phyloP scores from a whole-genome alignment of 2,329 filamentous ascomycete species.

The Phialocephala sp. region DNA sequence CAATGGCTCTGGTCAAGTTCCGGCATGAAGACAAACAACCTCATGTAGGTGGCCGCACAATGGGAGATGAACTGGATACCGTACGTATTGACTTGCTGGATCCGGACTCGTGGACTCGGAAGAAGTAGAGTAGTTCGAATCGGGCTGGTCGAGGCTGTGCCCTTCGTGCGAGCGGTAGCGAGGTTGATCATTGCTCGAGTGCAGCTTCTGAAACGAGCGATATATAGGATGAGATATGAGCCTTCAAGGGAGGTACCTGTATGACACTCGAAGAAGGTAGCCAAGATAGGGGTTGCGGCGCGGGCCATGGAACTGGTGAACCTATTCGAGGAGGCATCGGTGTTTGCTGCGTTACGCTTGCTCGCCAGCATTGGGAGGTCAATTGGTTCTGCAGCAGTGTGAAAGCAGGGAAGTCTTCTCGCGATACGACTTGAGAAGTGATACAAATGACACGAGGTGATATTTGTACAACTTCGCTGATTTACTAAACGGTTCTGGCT shows the following conservation, averaged over 20 bases:
- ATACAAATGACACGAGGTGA: slow-evolving; percentile 10
- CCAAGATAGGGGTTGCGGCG: slow-evolving; percentile 13
- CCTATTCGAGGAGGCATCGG: background rate
- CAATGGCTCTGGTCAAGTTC: slow-evolving; percentile 8
- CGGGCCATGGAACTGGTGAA: background rate
- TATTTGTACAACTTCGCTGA: background rate
- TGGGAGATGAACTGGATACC: background rate
- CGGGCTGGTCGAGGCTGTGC: slow-evolving; percentile 4
- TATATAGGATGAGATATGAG: slow-evolving; percentile 21
- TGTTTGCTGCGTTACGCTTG: slow-evolving; percentile 5
- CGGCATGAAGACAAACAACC: slow-evolving; percentile 4
- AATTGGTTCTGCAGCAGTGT: slow-evolving; percentile 1
- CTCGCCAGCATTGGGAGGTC: background rate
- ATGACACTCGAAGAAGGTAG: slow-evolving; percentile 15
- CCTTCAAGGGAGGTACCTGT: slow-evolving; percentile 14
- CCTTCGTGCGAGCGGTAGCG: slow-evolving; percentile 15
- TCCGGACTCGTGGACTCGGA: slow-evolving; percentile 13
- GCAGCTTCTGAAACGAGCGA: slow-evolving; percentile 26
- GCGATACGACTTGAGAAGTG: slow-evolving; percentile 21
- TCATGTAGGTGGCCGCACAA: slow-evolving; percentile 5
- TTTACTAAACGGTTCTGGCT: slow-evolving; percentile 24
- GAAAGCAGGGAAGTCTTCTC: slow-evolving; percentile 7
- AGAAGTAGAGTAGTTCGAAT: background rate
- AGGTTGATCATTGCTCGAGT: slow-evolving; percentile 24
- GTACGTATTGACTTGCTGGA: background rate